A percentile compares a stretch with the other conserved stretches of the same genome.
Conservation (phyloP, 352 stramenopile genomes). For the Globisporangium parvum region DNA sequence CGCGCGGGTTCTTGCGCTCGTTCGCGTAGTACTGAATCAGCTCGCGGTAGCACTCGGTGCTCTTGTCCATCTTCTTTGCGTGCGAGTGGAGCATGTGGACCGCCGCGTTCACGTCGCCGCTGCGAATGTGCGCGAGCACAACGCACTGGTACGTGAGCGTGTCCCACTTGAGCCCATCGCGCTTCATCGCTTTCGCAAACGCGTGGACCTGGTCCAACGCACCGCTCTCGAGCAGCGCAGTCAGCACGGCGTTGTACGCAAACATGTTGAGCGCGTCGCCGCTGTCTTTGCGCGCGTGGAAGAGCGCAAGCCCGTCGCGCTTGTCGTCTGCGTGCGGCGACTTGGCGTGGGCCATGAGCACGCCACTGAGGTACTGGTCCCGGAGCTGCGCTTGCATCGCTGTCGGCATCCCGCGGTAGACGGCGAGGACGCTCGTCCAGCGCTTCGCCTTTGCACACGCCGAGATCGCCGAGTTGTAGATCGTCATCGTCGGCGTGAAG, state of each 20-base stretch:
- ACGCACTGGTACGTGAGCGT: conserved; percentile 60
- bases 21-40: conserved; percentile 63
- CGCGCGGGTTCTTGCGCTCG: conserved; percentile 49
- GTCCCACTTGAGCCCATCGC: conserved; percentile 55
- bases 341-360: conserved; percentile 77
- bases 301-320: conserved; percentile 46
- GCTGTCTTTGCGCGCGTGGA: conserved; percentile 30
- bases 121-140: conserved; percentile 57
- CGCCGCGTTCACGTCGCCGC: conserved; percentile 48
- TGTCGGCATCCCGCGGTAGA: conserved; percentile 57
- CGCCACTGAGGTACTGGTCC: conserved; percentile 52
- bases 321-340: conserved; percentile 25
- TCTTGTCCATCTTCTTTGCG: conserved; percentile 65
- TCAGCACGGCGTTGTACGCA: conserved; percentile 60
- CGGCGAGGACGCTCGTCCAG: conserved; percentile 53
- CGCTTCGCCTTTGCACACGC: conserved; percentile 71
- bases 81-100: conserved; percentile 65
- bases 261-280: conserved; percentile 58
- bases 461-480: conserved; percentile 79
- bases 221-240: conserved; percentile 44
- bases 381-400: conserved; percentile 30
- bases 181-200: conserved; percentile 55
- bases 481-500: conserved; percentile 55
- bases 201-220: conserved; percentile 52
- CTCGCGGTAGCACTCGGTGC: conserved; percentile 67